Conservation (phyloP, 139 green algal genomes). For the Chloropicon primus region DNA sequence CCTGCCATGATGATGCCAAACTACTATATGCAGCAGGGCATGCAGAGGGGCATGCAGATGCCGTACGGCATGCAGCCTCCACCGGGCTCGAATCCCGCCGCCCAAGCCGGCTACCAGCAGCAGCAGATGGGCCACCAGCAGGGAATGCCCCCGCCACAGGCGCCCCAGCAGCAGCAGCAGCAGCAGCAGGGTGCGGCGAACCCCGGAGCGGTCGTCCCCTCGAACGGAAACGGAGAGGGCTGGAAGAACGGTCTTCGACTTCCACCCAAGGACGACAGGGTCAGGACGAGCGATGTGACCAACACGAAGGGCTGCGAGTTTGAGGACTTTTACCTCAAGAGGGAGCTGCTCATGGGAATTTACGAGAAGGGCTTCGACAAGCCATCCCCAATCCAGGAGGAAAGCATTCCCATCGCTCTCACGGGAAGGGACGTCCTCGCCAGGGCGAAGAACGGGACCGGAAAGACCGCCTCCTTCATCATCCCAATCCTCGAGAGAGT, state of each 20-base stretch:
- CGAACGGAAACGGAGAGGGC: neutral
- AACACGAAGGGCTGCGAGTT: constrained; percentile 96
- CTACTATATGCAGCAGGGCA: neutral
- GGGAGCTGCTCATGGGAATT: constrained; percentile 97
- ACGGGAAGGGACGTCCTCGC: constrained; percentile 94
- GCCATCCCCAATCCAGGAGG: constrained; percentile 75
- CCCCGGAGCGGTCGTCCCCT: no score
- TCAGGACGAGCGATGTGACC: constrained; percentile 66
- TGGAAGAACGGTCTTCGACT: neutral
- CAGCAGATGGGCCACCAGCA: neutral
- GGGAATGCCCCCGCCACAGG: neutral
- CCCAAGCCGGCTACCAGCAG: neutral
- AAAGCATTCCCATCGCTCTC: constrained; percentile 95
- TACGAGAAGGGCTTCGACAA: constrained; percentile 95
- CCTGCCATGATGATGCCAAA: neutral
- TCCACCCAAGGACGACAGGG: neutral
- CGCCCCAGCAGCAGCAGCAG: neutral
- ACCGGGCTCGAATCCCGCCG: neutral
- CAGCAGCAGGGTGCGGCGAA: neutral
- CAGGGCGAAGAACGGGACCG: constrained; percentile 98
- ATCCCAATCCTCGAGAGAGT: constrained; percentile 94
- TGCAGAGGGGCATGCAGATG: neutral
- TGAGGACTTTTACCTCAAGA: constrained; percentile 98
- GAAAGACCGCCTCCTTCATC: constrained; percentile 97
- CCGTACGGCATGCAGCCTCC: neutral